A percentile compares a stretch with the other conserved stretches of the same genome.
phyloP scores from a whole-genome alignment of 306 rosid species.

The Macrotyloma uniflorum region DNA sequence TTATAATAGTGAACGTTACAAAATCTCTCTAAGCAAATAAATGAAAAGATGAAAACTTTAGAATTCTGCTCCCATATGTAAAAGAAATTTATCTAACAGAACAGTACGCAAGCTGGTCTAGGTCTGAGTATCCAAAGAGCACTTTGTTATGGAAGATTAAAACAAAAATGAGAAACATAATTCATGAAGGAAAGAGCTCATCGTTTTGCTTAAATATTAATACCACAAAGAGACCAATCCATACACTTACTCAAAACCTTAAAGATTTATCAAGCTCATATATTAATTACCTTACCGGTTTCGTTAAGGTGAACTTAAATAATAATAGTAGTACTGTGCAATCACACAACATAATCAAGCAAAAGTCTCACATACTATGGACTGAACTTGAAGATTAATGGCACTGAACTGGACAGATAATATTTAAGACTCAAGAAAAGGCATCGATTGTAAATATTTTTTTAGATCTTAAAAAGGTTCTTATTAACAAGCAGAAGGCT shows the following conservation, averaged over 20 bases:
- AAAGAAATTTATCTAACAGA: not conserved
- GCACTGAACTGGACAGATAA: not conserved
- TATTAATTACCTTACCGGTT: not conserved
- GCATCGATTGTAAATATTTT: not conserved
- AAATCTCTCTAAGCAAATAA: not conserved
- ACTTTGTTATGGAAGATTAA: not conserved
- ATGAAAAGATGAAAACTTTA: conserved; percentile 4
- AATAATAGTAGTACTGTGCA: not conserved
- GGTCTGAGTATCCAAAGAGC: not conserved
- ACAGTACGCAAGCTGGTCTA: not conserved
- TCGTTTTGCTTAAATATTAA: not conserved
- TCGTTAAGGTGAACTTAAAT: not conserved
- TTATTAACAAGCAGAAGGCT: not conserved
- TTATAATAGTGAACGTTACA: not conserved
- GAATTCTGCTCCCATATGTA: not conserved
- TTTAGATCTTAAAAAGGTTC: not conserved
- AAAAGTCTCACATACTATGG: not conserved
- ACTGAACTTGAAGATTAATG: not conserved
- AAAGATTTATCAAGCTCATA: not conserved
- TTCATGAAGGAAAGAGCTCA: no score
- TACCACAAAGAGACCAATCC: not conserved
- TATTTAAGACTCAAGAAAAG: not conserved
- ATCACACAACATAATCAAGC: not conserved
- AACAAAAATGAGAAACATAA: not conserved
- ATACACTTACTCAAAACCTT: conserved; percentile 7